These are phyloP conservation scores for Mycena amicta DNA, from an alignment of 768 basidiomycete species.

Conservation along the genomic window DNA sequence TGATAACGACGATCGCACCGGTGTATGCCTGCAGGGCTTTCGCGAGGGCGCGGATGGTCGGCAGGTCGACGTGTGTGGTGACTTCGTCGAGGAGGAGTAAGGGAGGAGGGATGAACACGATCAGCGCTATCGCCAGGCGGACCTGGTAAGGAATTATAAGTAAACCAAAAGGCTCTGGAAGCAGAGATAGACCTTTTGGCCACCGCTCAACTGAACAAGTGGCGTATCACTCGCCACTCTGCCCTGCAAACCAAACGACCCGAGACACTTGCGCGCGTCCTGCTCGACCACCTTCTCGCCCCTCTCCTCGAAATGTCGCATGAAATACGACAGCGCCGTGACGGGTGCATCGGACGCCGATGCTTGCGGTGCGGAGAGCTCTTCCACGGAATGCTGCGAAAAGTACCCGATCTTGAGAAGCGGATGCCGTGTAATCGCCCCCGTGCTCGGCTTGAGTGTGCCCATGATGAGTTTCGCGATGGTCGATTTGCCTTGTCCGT, in stretches of 20 bases:
- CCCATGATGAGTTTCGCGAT: conserved; percentile 51
- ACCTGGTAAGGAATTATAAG: conserved; percentile 36
- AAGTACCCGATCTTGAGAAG: conserved; percentile 60
- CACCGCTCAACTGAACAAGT: conserved; percentile 52
- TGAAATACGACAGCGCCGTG: conserved; percentile 30
- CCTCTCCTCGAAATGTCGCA: conserved; percentile 30
- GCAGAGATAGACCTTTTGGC: conserved; percentile 45
- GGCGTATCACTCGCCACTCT: conserved; percentile 46
- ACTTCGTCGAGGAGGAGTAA: conserved; percentile 62
- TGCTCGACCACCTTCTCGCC: conserved; percentile 40
- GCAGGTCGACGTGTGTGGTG: conserved; percentile 69
- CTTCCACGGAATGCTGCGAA: conserved; percentile 63
- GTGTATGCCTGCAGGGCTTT: conserved; percentile 50
- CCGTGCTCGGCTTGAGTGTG: conserved; percentile 42
- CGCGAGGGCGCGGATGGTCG: conserved; percentile 59
- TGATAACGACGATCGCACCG: conserved; percentile 65
- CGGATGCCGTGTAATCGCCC: conserved; percentile 56
- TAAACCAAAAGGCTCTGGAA: not conserved
- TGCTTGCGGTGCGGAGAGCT: conserved; percentile 37
- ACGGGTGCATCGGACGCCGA: conserved; percentile 17
- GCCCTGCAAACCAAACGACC: conserved; percentile 46
- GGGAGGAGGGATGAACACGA: conserved; percentile 57
- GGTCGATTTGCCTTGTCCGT: conserved; percentile 62
- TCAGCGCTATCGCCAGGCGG: conserved; percentile 57
- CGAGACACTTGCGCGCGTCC: conserved; percentile 43